These are phyloP conservation scores for Hydrangea macrophylla DNA, from an alignment of 148 eudicot species.

Conservation along the genomic window DNA sequence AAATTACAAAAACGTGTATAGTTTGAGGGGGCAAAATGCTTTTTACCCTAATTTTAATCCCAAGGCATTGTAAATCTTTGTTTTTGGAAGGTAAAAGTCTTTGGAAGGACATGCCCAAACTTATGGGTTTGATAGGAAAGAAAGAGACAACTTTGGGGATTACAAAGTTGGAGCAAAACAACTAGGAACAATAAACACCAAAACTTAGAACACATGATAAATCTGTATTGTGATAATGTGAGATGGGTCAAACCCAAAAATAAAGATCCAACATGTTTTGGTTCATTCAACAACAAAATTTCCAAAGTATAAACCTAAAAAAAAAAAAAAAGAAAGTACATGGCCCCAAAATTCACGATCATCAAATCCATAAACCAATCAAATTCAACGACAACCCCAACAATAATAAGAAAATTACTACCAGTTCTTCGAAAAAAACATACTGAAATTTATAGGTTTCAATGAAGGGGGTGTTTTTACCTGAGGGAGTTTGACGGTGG, in stretches of 20 bases:
- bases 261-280: background rate
- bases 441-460: background rate
- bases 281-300: background rate
- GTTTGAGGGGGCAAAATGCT: too few species aligned
- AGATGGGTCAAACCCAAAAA: too few species aligned
- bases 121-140: background rate
- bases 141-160: background rate
- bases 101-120: background rate
- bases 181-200: too few species aligned
- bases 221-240: too few species aligned
- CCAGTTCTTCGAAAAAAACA: too few species aligned
- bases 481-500: slow-evolving; percentile 96
- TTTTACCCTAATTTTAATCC: too few species aligned
- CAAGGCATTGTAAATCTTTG: background rate
- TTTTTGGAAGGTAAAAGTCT: background rate
- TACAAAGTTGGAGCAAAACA: background rate
- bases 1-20: too few species aligned
- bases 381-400: background rate
- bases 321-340: too few species aligned
- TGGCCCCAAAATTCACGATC: background rate
- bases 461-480: slow-evolving; percentile 20
- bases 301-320: background rate
- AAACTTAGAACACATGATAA: too few species aligned
- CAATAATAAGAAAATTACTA: background rate
- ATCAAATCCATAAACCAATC: background rate